Evolutionary conservation across 2,329 filamentous ascomycete genomes (phyloP).

Genomic region (Chaetomium strumarium): DNA sequence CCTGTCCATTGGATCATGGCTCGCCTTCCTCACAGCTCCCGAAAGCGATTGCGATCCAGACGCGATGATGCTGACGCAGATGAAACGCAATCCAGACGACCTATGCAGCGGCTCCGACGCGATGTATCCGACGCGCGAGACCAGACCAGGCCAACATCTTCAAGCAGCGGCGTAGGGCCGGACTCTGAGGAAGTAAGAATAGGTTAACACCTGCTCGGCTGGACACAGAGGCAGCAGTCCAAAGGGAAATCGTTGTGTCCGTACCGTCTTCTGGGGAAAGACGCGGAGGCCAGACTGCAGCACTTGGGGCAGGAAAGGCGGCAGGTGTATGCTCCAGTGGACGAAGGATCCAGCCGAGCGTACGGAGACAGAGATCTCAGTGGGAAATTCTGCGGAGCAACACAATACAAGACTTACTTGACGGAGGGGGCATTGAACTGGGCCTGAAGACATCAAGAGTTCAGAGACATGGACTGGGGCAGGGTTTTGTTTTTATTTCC

Average conservation of each 20-base stretch:
- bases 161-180: not conserved
- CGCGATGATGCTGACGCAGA: no score
- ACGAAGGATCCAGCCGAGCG: not conserved
- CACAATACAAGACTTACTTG: not conserved
- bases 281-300: not conserved
- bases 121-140: no score
- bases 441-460: not conserved
- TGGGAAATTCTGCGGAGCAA: not conserved
- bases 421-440: not conserved
- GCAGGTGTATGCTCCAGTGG: not conserved
- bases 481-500: not conserved
- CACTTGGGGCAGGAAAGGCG: slow-evolving; percentile 1
- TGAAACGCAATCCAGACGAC: no score
- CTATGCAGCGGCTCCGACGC: no score
- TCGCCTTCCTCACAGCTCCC: not conserved
- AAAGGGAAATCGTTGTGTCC: not conserved
- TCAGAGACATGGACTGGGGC: not conserved
- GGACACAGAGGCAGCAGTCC: not conserved
- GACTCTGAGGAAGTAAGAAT: not conserved
- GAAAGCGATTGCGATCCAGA: not conserved
- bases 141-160: no score
- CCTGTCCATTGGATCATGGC: no score
- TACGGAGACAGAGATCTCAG: not conserved
- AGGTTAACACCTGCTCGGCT: not conserved
- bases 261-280: not conserved